Base-by-base conservation (phyloP, 441 rosid species). In the Jatropha multifida region DNA sequence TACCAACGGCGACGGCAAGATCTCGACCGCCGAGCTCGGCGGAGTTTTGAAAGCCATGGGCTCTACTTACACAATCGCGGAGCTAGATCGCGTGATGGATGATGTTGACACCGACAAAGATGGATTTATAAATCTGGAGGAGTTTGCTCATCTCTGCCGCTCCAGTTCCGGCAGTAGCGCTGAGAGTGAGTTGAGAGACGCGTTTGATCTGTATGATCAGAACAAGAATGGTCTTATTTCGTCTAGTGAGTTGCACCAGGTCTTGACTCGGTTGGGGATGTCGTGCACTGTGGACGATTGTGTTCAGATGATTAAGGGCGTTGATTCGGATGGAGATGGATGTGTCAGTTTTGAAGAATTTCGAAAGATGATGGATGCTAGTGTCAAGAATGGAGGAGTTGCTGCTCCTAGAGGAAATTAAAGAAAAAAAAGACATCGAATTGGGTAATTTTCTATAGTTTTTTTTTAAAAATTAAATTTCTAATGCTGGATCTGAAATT, bases 271-370 rank as follows among this genome's bases (percentile, higher is more conserved):
- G 7, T 51, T 91, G 74, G 92, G 92, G 49, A 78, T 91, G 77
- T 72, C 59, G 7, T 86, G 81, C 69, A 82, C 82, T 66, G 58
- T 78, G 67, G 91, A 91, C 52, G 90, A 83, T 69, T 88, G 92
- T 74, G 83, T 48, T 23, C 76, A 78, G 80, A 88, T 89, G 95
- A 88, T 90, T 3, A 73, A 65, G 73, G 85, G 69, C 42, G 90
- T 89, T 17, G 92, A 90, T 79, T 62, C 77, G 18, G 95, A 89
- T 63, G 91, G 90, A 1, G 95, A 87, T 75, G 93, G 91, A 4
- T 82, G 74, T 76, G 90, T 90, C 51, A 83, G 81, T 74, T 89
- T 85, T 61, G 82, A 77, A 9, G 96, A 89, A 83, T 89, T 89
- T 75, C 79, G 83, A 81, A 82, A 70, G 85, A 89, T 89, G 90